phyloP scores from a whole-genome alignment of 805 yeast species.

The Candida awuae region DNA sequence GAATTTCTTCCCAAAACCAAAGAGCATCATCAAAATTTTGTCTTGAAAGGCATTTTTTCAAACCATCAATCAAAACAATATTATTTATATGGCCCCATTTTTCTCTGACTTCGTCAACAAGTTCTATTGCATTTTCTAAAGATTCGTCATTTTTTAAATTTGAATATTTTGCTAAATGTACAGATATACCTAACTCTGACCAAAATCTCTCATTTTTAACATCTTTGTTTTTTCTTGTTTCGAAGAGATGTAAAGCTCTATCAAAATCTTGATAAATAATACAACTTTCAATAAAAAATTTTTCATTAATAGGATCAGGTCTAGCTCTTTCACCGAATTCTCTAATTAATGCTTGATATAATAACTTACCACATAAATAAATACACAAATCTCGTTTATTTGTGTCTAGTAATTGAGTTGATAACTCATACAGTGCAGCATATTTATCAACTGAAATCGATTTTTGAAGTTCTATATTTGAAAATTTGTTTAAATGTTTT shows the following conservation, averaged over 20 bases:
- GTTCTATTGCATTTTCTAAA: constrained; percentile 30
- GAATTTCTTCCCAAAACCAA: constrained; percentile 28
- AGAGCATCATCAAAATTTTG: constrained; percentile 24
- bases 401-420: constrained; percentile 32
- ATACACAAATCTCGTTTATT: constrained; percentile 29
- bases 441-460: constrained; percentile 30
- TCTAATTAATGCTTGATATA: constrained; percentile 29
- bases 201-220: constrained; percentile 39
- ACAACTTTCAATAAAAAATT: constrained; percentile 40
- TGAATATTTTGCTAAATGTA: constrained; percentile 27
- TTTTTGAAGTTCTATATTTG: constrained; percentile 14
- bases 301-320: constrained; percentile 43
- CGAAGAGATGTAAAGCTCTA: constrained; percentile 33
- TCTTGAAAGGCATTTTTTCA: constrained; percentile 27
- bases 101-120: constrained; percentile 24
- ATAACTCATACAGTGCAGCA: constrained; percentile 32
- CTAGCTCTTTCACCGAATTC: constrained; percentile 31
- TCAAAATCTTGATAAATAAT: constrained; percentile 26
- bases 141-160: constrained; percentile 14
- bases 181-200: constrained; percentile 41
- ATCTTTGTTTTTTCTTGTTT: constrained; percentile 29
- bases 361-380: constrained; percentile 34
- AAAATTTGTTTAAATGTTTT: constrained; percentile 14
- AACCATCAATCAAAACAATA: constrained; percentile 26
- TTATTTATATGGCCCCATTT: constrained; percentile 32